A percentile compares a stretch with the other conserved stretches of the same genome.
These are phyloP conservation scores for Talinum fruticosum DNA, from an alignment of 148 eudicot genomes.

Conservation along the genomic window DNA sequence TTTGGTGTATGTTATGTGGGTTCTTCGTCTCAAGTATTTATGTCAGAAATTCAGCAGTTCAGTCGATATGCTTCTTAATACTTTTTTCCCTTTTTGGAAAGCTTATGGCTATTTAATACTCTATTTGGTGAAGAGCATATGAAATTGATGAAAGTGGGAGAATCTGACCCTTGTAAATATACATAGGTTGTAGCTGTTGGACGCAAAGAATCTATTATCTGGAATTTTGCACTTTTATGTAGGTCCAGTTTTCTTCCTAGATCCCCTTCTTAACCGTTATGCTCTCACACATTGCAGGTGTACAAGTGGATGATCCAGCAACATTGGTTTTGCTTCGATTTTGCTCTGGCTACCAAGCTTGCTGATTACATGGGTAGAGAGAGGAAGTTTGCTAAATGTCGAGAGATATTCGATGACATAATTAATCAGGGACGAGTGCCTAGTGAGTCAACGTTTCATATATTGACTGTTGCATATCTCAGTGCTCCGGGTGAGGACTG, in stretches of 20 bases:
- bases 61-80: too few relatives aligned
- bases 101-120: background rate
- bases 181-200: background rate
- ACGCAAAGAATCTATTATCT: background rate
- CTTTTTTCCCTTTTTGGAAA: too few relatives aligned
- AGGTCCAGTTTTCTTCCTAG: background rate
- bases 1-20: background rate
- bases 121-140: background rate
- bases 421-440: slow-evolving; percentile 85
- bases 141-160: background rate
- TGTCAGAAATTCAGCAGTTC: background rate
- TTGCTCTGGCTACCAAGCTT: slow-evolving; percentile 78
- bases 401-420: slow-evolving; percentile 78
- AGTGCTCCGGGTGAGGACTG: slow-evolving; percentile 55
- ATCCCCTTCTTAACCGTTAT: background rate
- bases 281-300: slow-evolving; percentile 41
- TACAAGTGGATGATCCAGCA: slow-evolving; percentile 93
- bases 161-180: background rate
- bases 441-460: slow-evolving; percentile 86
- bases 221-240: background rate
- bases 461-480: slow-evolving; percentile 73
- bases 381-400: slow-evolving; percentile 63
- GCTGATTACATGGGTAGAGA: slow-evolving; percentile 90
- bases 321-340: slow-evolving; percentile 87
- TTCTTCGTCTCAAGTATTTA: background rate